Conservation (phyloP, 208 protist species). For the Vickermania spadyakhi region DNA sequence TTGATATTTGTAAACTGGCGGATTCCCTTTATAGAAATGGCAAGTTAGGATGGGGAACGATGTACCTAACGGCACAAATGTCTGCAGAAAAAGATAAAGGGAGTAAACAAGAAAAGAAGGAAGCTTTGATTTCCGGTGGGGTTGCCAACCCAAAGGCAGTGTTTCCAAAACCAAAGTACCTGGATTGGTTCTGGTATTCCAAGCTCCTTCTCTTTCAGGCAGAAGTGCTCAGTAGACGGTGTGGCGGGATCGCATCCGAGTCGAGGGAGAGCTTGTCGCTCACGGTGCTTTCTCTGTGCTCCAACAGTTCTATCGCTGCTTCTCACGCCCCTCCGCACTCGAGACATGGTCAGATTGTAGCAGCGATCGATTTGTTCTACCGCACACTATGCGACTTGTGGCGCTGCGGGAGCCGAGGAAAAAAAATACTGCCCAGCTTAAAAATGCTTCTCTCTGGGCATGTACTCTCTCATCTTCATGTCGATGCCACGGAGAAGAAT, state of each 20-base stretch:
- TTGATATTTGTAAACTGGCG: conserved; percentile 62
- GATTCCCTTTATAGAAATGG: conserved; percentile 54
- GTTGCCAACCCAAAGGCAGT: background rate
- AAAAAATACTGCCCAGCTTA: conserved; percentile 43
- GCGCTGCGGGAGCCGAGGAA: conserved; percentile 5
- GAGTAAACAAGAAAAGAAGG: background rate
- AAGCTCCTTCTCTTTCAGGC: conserved; percentile 52
- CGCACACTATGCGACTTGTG: conserved; percentile 14
- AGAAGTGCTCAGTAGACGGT: conserved; percentile 16
- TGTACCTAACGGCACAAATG: conserved; percentile 3
- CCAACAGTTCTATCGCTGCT: conserved; percentile 70
- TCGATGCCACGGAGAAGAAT: conserved; percentile 7
- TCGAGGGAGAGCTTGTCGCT: conserved; percentile 18
- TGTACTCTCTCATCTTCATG: conserved; percentile 17
- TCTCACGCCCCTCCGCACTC: conserved; percentile 19
- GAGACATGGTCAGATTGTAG: conserved; percentile 15
- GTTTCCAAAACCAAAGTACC: conserved; percentile 22
- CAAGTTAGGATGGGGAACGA: conserved; percentile 64
- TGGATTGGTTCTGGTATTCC: conserved; percentile 64
- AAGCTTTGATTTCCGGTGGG: background rate
- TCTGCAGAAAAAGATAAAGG: conserved; percentile 2
- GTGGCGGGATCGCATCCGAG: conserved; percentile 19
- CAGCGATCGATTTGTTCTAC: conserved; percentile 29
- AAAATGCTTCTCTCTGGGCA: conserved; percentile 59
- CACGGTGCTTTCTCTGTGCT: conserved; percentile 34